These are phyloP conservation scores for Rhodotorula sp. DNA, from an alignment of 1,284 basidiomycete genomes.

Conservation along the genomic window DNA sequence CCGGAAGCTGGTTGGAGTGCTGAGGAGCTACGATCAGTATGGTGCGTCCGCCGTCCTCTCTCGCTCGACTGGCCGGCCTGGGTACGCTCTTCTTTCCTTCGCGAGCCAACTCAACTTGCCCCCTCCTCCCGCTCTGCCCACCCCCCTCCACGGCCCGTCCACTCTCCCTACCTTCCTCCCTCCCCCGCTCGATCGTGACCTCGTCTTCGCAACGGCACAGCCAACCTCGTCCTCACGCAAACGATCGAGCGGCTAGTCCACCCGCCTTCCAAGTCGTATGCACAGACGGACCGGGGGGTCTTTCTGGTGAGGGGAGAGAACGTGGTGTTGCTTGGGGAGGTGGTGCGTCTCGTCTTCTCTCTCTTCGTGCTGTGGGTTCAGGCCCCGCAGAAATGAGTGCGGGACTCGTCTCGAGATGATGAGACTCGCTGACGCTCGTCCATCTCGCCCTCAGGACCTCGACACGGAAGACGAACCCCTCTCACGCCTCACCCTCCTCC, in stretches of 20 bases:
- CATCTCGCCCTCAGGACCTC: constrained; percentile 65
- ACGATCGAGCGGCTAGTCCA: constrained; percentile 76
- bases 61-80: background rate
- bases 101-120: too few species aligned
- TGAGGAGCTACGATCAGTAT: constrained; percentile 98
- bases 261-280: constrained; percentile 63
- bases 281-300: constrained; percentile 80
- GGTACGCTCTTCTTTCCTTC: too few species aligned
- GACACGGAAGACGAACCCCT: constrained; percentile 82
- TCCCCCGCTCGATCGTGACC: background rate
- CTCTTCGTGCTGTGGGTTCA: too few species aligned
- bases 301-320: constrained; percentile 97
- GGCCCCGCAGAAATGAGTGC: too few species aligned
- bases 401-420: too few species aligned
- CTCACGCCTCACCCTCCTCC: constrained; percentile 66
- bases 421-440: background rate
- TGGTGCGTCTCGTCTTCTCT: constrained; percentile 61
- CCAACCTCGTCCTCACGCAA: constrained; percentile 52
- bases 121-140: too few species aligned
- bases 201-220: constrained; percentile 27
- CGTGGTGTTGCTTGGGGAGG: constrained; percentile 93
- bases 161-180: background rate
- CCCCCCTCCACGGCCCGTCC: background rate
- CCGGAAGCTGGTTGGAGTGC: constrained; percentile 89
- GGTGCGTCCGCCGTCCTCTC: constrained; percentile 60